phyloP scores from a whole-genome alignment of 1,284 basidiomycete species.

The Golubevia sp. region DNA sequence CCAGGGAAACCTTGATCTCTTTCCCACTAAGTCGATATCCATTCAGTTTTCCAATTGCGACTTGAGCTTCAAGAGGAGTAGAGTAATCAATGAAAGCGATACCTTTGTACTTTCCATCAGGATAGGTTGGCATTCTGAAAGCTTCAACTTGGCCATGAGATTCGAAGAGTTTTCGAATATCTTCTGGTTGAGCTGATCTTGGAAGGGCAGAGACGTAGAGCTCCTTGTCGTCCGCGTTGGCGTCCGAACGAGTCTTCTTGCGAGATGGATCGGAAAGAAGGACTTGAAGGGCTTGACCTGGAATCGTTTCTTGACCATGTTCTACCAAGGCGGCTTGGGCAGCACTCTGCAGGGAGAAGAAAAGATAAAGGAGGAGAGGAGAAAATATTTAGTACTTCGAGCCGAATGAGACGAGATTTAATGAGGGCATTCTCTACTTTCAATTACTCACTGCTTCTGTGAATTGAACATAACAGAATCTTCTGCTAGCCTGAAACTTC shows the following conservation, averaged over 20 bases:
- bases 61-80: constrained; percentile 36
- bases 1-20: constrained; percentile 36
- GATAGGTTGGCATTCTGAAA: constrained; percentile 28
- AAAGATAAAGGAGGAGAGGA: background rate
- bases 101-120: constrained; percentile 36
- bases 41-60: constrained; percentile 47
- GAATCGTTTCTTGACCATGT: constrained; percentile 23
- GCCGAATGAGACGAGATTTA: background rate
- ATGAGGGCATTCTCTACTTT: background rate
- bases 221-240: constrained; percentile 35
- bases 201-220: constrained; percentile 48
- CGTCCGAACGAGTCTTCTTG: constrained; percentile 42
- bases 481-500: constrained; percentile 33
- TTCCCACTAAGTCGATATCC: constrained; percentile 37
- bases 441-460: constrained; percentile 15
- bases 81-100: constrained; percentile 51
- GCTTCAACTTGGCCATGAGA: constrained; percentile 24
- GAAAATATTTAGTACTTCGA: background rate
- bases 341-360: constrained; percentile 1
- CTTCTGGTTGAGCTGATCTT: constrained; percentile 23
- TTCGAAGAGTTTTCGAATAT: constrained; percentile 36
- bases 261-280: constrained; percentile 44
- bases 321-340: constrained; percentile 26
- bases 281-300: constrained; percentile 30
- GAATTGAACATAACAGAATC: constrained; percentile 57